Evolutionary conservation across 441 rosid genomes (phyloP).

Genomic region (Geranium incanum): DNA sequence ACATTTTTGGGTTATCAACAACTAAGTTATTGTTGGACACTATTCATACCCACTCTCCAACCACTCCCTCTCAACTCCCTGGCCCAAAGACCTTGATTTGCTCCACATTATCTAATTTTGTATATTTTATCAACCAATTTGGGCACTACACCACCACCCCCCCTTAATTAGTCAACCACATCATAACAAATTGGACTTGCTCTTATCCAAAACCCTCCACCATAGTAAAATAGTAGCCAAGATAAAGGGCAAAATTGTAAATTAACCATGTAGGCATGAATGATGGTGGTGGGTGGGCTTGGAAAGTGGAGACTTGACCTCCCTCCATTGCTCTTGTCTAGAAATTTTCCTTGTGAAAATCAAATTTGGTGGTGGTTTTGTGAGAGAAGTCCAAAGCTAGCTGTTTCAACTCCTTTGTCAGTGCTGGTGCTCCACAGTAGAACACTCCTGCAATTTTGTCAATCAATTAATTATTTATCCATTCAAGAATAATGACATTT

Average conservation of each 20-base stretch:
- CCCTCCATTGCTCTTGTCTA: neutral
- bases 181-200: neutral
- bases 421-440: constrained; percentile 18
- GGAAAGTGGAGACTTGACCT: neutral
- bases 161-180: neutral
- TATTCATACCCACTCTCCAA: neutral
- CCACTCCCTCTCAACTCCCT: neutral
- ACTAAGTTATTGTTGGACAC: neutral
- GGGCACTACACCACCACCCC: neutral
- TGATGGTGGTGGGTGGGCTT: neutral
- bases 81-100: neutral
- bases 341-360: constrained; percentile 27
- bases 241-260: neutral
- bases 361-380: constrained; percentile 22
- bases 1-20: neutral
- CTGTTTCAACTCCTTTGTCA: constrained; percentile 13
- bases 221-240: neutral
- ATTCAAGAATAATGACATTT: no score
- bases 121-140: no score
- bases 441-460: constrained; percentile 20
- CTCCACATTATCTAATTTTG: neutral
- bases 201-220: neutral
- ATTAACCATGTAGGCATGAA: neutral
- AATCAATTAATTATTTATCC: neutral
- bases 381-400: constrained; percentile 24